These are phyloP conservation scores for Apiospora malaysiana DNA, from an alignment of 2,329 filamentous ascomycete genomes.

Conservation along the genomic window DNA sequence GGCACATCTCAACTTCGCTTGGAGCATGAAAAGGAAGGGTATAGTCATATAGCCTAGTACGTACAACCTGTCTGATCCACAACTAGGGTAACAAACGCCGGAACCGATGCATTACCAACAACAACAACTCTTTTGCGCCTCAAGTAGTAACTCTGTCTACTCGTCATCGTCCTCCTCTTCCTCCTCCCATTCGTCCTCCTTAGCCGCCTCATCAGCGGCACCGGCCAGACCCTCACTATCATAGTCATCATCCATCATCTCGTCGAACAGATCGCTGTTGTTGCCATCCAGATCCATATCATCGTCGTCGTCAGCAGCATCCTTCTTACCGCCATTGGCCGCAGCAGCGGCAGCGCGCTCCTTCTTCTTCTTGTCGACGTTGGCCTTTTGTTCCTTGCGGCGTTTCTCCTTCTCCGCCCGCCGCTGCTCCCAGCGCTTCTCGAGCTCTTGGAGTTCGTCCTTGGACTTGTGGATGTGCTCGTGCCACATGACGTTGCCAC, in stretches of 20 bases:
- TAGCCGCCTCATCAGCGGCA: conserved; percentile 55
- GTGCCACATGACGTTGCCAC: conserved; percentile 96
- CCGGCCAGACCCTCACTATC: conserved; percentile 58
- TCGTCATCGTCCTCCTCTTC: conserved; percentile 59
- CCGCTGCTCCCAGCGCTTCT: conserved; percentile 81
- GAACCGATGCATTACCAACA: conserved; percentile 5
- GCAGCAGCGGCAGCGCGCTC: conserved; percentile 49
- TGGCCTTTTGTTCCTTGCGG: conserved; percentile 83
- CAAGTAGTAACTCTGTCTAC: conserved; percentile 26
- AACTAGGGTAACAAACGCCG: conserved; percentile 12
- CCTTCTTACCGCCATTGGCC: conserved; percentile 42
- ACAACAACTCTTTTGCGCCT: not conserved
- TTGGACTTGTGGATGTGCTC: conserved; percentile 88
- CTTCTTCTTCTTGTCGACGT: conserved; percentile 85
- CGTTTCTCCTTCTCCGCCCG: conserved; percentile 82
- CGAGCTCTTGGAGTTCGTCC: conserved; percentile 77
- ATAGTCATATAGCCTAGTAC: conserved; percentile 19
- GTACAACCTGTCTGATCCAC: conserved; percentile 10
- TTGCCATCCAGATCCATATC: conserved; percentile 49
- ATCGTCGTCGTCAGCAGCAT: conserved; percentile 38
- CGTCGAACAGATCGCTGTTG: conserved; percentile 44
- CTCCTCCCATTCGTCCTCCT: conserved; percentile 53
- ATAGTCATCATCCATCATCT: conserved; percentile 55
- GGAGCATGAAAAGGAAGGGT: conserved; percentile 13
- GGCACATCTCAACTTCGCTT: not conserved